phyloP scores from a whole-genome alignment of 257 asterid species.

The Cruciata laevipes region DNA sequence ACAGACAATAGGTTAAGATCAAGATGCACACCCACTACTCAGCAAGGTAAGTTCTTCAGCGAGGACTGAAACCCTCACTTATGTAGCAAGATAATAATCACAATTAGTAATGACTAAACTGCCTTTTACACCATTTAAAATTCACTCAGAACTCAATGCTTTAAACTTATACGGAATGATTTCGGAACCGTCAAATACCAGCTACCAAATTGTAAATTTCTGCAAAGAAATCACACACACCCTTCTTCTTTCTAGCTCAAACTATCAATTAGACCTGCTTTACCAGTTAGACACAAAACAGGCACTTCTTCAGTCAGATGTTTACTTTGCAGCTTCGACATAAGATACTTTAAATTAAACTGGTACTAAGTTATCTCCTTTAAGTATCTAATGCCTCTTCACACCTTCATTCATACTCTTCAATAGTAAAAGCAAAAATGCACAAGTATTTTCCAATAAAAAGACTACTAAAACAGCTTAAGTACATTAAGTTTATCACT shows the following conservation, averaged over 20 bases:
- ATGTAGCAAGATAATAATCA: not conserved
- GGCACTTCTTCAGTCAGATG: slow-evolving; percentile 1
- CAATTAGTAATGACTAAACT: not conserved
- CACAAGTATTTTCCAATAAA: not conserved
- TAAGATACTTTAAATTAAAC: not conserved
- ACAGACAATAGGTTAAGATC: not conserved
- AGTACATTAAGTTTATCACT: not conserved
- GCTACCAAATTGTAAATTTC: not conserved
- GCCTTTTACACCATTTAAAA: not conserved
- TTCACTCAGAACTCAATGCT: not conserved
- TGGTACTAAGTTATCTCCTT: not conserved
- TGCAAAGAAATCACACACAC: not conserved
- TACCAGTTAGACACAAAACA: not conserved
- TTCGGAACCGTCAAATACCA: not conserved
- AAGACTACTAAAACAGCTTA: not conserved
- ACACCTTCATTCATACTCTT: not conserved
- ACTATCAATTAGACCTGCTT: not conserved
- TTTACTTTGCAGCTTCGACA: not conserved
- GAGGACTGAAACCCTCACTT: too few relatives aligned
- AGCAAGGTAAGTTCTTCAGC: not conserved
- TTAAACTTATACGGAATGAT: not conserved
- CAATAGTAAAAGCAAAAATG: not conserved
- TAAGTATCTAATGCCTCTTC: not conserved
- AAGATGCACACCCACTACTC: not conserved
- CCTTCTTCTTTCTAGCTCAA: not conserved